phyloP scores from a whole-genome alignment of 352 stramenopile species.

The Globisporangium uncinulatum region DNA sequence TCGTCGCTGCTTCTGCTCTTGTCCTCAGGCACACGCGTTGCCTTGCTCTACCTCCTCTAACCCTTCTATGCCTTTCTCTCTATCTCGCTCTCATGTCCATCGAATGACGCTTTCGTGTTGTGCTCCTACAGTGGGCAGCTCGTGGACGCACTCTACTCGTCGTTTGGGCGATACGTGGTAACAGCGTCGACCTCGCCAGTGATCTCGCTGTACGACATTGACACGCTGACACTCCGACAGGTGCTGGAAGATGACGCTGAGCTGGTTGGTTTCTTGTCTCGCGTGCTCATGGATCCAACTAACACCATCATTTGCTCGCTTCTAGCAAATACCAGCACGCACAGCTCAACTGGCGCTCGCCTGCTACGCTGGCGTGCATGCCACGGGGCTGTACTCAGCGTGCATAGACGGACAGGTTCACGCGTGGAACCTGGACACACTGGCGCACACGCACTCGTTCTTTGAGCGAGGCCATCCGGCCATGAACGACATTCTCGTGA shows the following conservation, averaged over 20 bases:
- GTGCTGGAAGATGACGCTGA: conserved; percentile 8
- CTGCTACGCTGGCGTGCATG: conserved; percentile 1
- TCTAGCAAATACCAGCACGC: conserved; percentile 46
- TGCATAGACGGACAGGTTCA: conserved; percentile 34
- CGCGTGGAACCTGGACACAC: conserved; percentile 32
- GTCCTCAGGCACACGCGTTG: too few relatives aligned
- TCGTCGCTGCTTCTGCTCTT: neutral
- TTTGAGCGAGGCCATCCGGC: conserved; percentile 23
- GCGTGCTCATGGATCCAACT: too few relatives aligned
- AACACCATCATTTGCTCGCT: neutral
- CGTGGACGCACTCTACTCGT: conserved; percentile 39
- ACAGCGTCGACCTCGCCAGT: conserved; percentile 43
- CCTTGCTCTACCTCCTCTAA: neutral
- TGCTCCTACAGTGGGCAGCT: conserved; percentile 12
- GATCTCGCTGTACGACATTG: conserved; percentile 46
- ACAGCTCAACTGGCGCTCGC: conserved; percentile 31
- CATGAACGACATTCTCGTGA: conserved; percentile 35
- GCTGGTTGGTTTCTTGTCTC: too few relatives aligned
- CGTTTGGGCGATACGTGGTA: conserved; percentile 34
- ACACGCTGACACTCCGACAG: conserved; percentile 40
- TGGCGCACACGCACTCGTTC: conserved; percentile 30
- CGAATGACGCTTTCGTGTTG: neutral
- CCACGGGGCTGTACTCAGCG: conserved; percentile 29
- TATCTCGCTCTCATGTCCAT: neutral
- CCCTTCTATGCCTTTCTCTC: neutral